These are phyloP conservation scores for Solanum hybrid DNA, from an alignment of 305 asterid species.

Conservation along the genomic window DNA sequence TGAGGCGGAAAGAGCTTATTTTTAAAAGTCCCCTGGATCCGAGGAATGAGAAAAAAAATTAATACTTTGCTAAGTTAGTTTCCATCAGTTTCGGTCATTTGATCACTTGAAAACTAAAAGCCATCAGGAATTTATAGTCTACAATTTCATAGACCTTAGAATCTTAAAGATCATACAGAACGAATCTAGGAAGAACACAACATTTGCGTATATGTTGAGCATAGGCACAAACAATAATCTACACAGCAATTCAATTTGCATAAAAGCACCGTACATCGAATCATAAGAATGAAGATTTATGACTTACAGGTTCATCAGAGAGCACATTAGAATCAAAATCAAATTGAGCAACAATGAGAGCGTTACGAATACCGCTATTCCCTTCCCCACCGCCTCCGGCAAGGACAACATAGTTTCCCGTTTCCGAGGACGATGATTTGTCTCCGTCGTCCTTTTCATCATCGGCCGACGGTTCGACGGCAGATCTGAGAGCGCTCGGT, in stretches of 20 bases:
- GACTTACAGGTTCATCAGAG: slow-evolving; percentile 70
- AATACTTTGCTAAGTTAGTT: background rate
- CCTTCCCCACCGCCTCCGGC: slow-evolving; percentile 99
- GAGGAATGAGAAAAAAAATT: background rate
- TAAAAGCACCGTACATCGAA: background rate
- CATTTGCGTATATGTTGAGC: background rate
- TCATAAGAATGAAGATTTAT: background rate
- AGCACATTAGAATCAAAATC: slow-evolving; percentile 48
- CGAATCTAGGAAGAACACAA: background rate
- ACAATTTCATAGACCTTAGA: background rate
- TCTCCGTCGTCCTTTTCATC: slow-evolving; percentile 18
- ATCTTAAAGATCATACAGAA: background rate
- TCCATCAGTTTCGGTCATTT: background rate
- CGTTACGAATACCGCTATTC: slow-evolving; percentile 70
- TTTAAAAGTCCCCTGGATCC: background rate
- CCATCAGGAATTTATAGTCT: background rate
- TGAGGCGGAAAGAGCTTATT: background rate
- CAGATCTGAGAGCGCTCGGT: slow-evolving; percentile 19
- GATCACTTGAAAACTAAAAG: background rate
- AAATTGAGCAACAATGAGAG: slow-evolving; percentile 48
- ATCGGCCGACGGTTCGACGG: slow-evolving; percentile 3
- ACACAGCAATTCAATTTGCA: background rate
- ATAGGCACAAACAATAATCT: background rate
- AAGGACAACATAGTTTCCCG: slow-evolving; percentile 39
- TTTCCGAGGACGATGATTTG: slow-evolving; percentile 14